Base-by-base conservation (phyloP, 1,284 basidiomycete genomes). In the Cryptococcus sp. region DNA sequence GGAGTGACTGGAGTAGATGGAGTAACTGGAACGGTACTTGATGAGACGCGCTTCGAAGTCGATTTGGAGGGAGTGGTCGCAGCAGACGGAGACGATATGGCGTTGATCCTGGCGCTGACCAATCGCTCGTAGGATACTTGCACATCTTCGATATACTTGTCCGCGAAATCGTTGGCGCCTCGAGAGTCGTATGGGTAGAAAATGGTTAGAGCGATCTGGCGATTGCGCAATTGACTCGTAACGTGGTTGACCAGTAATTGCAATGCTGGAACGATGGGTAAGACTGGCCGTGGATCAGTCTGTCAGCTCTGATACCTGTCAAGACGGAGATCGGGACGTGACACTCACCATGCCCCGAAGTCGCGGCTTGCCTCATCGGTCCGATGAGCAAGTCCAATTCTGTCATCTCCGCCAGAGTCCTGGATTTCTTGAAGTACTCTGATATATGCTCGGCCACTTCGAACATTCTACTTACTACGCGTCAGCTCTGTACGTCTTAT, bases 221-320 rank as follows among this genome's bases (percentile, higher is more conserved):
- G 45, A 45, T 60, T 16, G 31, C 22, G 27, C 10, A 63, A 52
- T 20, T 66, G 59, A 17, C 62, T 61, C 11, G 65, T 57, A 15
- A 71, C 59, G 48, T 67, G 54, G 19, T 50, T 56, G 8, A 64
- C 64, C 5, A 73, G 48, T 1, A 61, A 60, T 44, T 59, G 56
- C 2, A 73, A 62, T 2, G 67, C 60, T 3, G 57, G 52, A 16
- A 58, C 47, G 19, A 72, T 58, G 2, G 67, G 69, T 4, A 70
- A 52, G 1, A 64, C 61, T 60, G 39, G 7, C 4, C 47, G 2
- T 42, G 5, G 35, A n/a, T 44, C 44, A 40, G 20, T 17, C 27
- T 35, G 19, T 22, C 16, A 54, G 5, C 20, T 44, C 47, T 23
- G 3, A 42, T n/a, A 1, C 13, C n/a, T 11, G 11, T 22, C 42